Evolutionary conservation across 164 flowering plant genomes (phyloP).

Genomic region (Nelumbo lutea): DNA sequence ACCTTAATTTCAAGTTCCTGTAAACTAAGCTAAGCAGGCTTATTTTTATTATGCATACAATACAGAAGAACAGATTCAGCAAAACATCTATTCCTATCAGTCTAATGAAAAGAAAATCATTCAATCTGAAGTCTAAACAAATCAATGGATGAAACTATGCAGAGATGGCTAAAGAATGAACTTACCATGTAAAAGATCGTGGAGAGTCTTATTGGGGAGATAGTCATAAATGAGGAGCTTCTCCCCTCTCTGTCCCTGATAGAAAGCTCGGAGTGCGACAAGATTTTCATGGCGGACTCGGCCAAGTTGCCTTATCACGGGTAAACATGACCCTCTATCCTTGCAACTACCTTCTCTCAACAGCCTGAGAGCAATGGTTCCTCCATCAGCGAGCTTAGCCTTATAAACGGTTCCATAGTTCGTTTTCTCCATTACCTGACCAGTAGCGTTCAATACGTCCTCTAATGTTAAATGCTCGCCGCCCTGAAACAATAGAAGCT

Average conservation of each 20-base stretch:
- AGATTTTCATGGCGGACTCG: conserved; percentile 83
- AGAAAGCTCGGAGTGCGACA: conserved; percentile 89
- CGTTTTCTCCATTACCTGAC: conserved; percentile 97
- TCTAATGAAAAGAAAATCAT: background rate
- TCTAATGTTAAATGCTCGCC: conserved; percentile 93
- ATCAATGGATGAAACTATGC: background rate
- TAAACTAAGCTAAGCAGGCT: background rate
- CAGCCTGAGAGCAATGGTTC: conserved; percentile 80
- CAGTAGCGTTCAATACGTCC: conserved; percentile 95
- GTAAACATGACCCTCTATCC: conserved; percentile 66
- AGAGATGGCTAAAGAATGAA: background rate
- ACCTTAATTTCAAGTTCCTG: background rate
- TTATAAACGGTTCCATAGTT: conserved; percentile 91
- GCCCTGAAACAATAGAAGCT: conserved; percentile 79
- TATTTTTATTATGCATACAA: background rate
- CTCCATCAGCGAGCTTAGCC: conserved; percentile 95
- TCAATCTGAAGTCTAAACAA: background rate
- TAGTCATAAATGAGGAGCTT: conserved; percentile 94
- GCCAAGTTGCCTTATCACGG: conserved; percentile 78
- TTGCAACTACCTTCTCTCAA: conserved; percentile 94
- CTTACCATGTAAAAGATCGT: conserved; percentile 86
- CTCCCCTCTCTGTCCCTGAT: conserved; percentile 98
- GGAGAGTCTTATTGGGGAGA: conserved; percentile 60
- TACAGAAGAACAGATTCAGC: background rate
- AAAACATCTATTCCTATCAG: too few relatives aligned